Percentiles rank a stretch among this genome's conserved stretches.
Conservation (phyloP, 306 rosid genomes). For the Vigna unguiculata region DNA sequence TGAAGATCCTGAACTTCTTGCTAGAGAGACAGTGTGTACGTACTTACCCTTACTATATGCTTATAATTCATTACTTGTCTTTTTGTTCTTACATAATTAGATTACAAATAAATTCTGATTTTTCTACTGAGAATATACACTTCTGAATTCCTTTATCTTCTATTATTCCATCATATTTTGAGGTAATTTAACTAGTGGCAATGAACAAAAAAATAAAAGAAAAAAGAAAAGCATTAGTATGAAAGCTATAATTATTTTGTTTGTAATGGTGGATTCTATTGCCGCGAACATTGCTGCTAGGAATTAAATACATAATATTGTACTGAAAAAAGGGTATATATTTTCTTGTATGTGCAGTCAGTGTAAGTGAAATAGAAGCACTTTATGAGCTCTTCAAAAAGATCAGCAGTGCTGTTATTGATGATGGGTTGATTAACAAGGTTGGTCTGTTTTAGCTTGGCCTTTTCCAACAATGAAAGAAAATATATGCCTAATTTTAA, state of each 20-base stretch:
- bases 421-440: constrained; percentile 97
- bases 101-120: constrained; percentile 3
- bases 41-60: constrained; percentile 30
- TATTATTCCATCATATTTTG: constrained; percentile 14
- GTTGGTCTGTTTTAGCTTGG: constrained; percentile 48
- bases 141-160: constrained; percentile 22
- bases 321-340: constrained; percentile 17
- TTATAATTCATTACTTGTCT: background rate
- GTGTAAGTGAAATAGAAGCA: constrained; percentile 98
- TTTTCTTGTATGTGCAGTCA: constrained; percentile 65
- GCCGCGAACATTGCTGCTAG: background rate
- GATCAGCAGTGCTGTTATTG: constrained; percentile 96
- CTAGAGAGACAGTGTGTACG: constrained; percentile 97
- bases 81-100: background rate
- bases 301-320: constrained; percentile 5
- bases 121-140: constrained; percentile 14
- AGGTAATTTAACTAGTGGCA: background rate
- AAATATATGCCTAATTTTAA: background rate
- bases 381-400: constrained; percentile 96
- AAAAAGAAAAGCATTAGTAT: background rate
- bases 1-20: constrained; percentile 87
- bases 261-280: constrained; percentile 16
- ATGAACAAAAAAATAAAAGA: background rate
- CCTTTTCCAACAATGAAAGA: constrained; percentile 9
- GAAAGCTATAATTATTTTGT: constrained; percentile 9